phyloP scores from a whole-genome alignment of 202 grass and related monocot genomes.

The Schoenoplectus tabernaemontani region DNA sequence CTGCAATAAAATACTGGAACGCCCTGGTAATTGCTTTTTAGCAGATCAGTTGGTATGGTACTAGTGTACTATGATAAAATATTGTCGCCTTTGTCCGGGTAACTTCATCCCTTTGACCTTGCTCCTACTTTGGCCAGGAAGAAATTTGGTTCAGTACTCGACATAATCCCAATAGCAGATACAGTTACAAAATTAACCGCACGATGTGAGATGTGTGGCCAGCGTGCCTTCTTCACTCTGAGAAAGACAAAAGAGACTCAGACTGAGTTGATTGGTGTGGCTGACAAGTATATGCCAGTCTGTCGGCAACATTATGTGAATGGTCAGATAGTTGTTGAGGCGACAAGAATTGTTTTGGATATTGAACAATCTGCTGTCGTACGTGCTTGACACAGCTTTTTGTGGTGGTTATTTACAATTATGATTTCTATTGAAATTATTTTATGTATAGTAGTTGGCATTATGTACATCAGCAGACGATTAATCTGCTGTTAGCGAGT shows the following conservation, averaged over 20 bases:
- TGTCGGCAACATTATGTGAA: slow-evolving; percentile 84
- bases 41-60: neutral
- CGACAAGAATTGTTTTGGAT: slow-evolving; percentile 62
- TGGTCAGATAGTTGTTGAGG: slow-evolving; percentile 55
- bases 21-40: neutral
- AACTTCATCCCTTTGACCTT: neutral
- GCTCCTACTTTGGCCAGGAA: slow-evolving; percentile 33
- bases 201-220: slow-evolving; percentile 60
- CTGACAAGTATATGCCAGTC: slow-evolving; percentile 89
- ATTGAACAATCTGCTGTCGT: slow-evolving; percentile 38
- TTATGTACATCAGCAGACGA: neutral
- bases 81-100: neutral
- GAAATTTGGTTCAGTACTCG: slow-evolving; percentile 84
- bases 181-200: slow-evolving; percentile 79
- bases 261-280: slow-evolving; percentile 81
- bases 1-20: neutral
- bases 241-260: slow-evolving; percentile 79
- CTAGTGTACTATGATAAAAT: neutral
- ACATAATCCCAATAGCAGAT: slow-evolving; percentile 79
- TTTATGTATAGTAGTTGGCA: neutral
- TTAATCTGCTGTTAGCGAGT: neutral
- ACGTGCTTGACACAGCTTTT: slow-evolving; percentile 27
- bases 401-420: neutral
- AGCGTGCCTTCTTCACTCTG: slow-evolving; percentile 76
- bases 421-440: neutral